These are phyloP conservation scores for Lasiodiplodia theobromae DNA, from an alignment of 2,329 filamentous ascomycete species.

Conservation along the genomic window DNA sequence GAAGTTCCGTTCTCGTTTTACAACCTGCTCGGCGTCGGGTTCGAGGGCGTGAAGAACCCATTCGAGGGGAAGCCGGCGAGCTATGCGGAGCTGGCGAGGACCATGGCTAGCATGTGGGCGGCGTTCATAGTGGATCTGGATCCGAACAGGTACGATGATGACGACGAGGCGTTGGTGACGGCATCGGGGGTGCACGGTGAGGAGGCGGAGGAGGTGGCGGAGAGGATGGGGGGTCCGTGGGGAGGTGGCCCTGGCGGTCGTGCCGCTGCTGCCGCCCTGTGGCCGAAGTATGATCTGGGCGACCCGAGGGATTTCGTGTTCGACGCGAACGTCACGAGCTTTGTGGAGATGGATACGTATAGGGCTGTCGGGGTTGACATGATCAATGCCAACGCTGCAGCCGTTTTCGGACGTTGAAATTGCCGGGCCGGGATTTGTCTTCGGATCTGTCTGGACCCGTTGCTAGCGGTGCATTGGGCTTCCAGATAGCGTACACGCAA, in stretches of 20 bases:
- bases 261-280: constrained; percentile 33
- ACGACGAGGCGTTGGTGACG: neutral
- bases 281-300: constrained; percentile 50
- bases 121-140: constrained; percentile 52
- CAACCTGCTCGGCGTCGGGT: constrained; percentile 53
- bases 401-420: neutral
- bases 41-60: constrained; percentile 43
- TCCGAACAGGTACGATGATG: constrained; percentile 43
- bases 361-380: constrained; percentile 53
- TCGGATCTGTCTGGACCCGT: neutral
- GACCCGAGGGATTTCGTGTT: constrained; percentile 53
- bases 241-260: neutral
- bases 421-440: neutral
- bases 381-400: constrained; percentile 42
- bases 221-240: neutral
- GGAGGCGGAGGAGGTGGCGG: constrained; percentile 34
- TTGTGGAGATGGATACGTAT: constrained; percentile 53
- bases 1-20: constrained; percentile 57
- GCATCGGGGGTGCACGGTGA: constrained; percentile 20
- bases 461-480: neutral
- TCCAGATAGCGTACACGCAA: neutral
- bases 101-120: constrained; percentile 56
- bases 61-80: constrained; percentile 45
- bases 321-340: constrained; percentile 53
- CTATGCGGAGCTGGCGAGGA: constrained; percentile 48